phyloP scores from a whole-genome alignment of 2,329 filamentous ascomycete genomes.

The Fusarium guadeloupense region DNA sequence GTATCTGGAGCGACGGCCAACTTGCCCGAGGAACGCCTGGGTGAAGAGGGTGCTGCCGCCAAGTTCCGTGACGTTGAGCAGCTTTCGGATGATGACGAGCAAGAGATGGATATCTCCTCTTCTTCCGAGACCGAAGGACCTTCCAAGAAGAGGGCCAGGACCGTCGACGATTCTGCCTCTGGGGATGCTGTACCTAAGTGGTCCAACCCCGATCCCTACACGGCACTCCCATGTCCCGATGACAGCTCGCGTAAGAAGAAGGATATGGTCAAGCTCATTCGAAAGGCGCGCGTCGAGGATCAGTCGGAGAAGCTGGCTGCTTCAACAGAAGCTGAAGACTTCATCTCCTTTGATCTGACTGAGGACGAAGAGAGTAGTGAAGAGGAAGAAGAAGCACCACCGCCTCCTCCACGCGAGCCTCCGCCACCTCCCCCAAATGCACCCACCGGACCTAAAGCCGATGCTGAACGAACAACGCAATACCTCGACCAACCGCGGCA shows the following conservation, averaged over 20 bases:
- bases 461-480: conserved; percentile 23
- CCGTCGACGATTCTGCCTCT: conserved; percentile 43
- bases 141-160: conserved; percentile 50
- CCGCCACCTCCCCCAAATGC: conserved; percentile 37
- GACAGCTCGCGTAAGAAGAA: conserved; percentile 78
- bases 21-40: conserved; percentile 57
- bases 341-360: conserved; percentile 84
- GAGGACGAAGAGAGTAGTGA: conserved; percentile 60
- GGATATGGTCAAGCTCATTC: conserved; percentile 90
- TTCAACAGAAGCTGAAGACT: conserved; percentile 75
- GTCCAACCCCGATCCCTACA: conserved; percentile 97
- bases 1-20: conserved; percentile 55
- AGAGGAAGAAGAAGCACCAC: conserved; percentile 30
- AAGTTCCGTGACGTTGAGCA: conserved; percentile 66
- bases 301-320: conserved; percentile 58
- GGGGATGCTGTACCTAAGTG: conserved; percentile 73
- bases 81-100: conserved; percentile 70
- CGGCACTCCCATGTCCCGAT: conserved; percentile 81
- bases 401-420: conserved; percentile 22
- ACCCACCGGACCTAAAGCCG: conserved; percentile 34
- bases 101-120: conserved; percentile 70
- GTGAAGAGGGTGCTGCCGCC: conserved; percentile 56
- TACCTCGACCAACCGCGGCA: conserved; percentile 4
- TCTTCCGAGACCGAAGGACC: conserved; percentile 51
- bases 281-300: conserved; percentile 80